A percentile compares a stretch with the other conserved stretches of the same genome.
Conservation (phyloP, 2,329 filamentous ascomycete species). For the Botrytis hyacinthi region DNA sequence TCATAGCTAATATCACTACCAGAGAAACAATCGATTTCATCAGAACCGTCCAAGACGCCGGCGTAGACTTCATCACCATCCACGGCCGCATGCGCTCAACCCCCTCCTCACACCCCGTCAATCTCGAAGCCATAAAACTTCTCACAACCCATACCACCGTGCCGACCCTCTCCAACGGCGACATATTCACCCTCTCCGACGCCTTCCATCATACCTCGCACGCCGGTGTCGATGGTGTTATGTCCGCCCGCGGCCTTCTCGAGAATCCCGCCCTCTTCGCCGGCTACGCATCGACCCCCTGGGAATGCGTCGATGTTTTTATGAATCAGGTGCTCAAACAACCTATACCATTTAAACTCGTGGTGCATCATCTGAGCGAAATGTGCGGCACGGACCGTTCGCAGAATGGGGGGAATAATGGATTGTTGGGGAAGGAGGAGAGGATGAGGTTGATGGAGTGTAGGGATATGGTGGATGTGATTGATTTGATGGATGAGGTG, state of each 20-base stretch:
- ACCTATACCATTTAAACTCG: constrained; percentile 62
- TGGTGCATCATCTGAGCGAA: constrained; percentile 64
- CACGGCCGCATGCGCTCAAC: constrained; percentile 64
- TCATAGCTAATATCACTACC: not conserved
- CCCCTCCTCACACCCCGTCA: constrained; percentile 59
- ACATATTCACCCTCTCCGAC: constrained; percentile 56
- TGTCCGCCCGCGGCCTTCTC: constrained; percentile 67
- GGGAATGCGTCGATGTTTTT: constrained; percentile 62
- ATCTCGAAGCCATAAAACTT: constrained; percentile 56
- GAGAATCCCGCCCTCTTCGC: constrained; percentile 64
- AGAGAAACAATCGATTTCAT: constrained; percentile 57
- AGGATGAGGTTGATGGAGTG: constrained; percentile 50
- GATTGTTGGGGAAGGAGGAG: constrained; percentile 53
- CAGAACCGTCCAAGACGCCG: constrained; percentile 56
- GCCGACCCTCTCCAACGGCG: constrained; percentile 57
- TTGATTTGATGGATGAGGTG: constrained; percentile 59
- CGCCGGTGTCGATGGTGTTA: constrained; percentile 53
- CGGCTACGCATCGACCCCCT: constrained; percentile 55
- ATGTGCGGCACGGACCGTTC: constrained; percentile 62
- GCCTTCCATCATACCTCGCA: constrained; percentile 7
- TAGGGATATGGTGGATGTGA: constrained; percentile 54
- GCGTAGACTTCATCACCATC: constrained; percentile 67
- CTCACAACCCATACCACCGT: constrained; percentile 15
- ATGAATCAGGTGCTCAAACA: constrained; percentile 55
- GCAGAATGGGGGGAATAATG: constrained; percentile 51